Base-by-base conservation (phyloP, 306 rosid species). In the Pyrus pyrifolia region DNA sequence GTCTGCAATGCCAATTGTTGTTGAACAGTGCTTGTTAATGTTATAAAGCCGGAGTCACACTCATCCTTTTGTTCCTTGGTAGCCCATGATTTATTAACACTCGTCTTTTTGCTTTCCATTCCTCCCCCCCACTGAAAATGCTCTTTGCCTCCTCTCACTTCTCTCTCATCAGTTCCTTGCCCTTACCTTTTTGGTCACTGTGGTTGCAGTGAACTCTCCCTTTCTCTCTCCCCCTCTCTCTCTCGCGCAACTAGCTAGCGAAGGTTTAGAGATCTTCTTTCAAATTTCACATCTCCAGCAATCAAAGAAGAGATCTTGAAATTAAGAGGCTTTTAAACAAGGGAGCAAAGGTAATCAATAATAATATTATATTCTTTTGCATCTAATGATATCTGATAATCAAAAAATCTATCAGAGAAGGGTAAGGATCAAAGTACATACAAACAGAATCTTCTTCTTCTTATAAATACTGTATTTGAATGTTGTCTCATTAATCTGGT, bases 91-190 rank as follows among this genome's bases (percentile, higher is more conserved):
- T 59, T 78, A 75, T 83, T 83, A 75, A n/a, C 80, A 46, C 68
- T 79, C 78, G 83, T 71, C 82, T 68, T 84, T 71, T 73, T 68
- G 33, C 38, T 40, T 69, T 67, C 44, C 30, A n/a, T 67, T 31
- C 51, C 55, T 4, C 52, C 67, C 49, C 60, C 77, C 62, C 76
- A 42, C 80, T 45, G 75, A 81, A 86, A 87, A 59, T 89, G 91
- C 93, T 89, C 85, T 85, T 88, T 93, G 98, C 89, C 93, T 79
- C 93, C 83, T 25, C 73, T 78, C 85, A 77, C 73, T 55, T 79
- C 74, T 63, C 73, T 79, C 58, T 85, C 82, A 79, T 60, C 31
- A 15, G 22, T 73, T 40, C 42, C 57, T 40, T 22, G 44, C 44
- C 44, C 70, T 30, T 14, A 49, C 68, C 80, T 74, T 75, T 60